Conservation (phyloP, 2,329 filamentous ascomycete species). For the Tolypocladium endophyticum region DNA sequence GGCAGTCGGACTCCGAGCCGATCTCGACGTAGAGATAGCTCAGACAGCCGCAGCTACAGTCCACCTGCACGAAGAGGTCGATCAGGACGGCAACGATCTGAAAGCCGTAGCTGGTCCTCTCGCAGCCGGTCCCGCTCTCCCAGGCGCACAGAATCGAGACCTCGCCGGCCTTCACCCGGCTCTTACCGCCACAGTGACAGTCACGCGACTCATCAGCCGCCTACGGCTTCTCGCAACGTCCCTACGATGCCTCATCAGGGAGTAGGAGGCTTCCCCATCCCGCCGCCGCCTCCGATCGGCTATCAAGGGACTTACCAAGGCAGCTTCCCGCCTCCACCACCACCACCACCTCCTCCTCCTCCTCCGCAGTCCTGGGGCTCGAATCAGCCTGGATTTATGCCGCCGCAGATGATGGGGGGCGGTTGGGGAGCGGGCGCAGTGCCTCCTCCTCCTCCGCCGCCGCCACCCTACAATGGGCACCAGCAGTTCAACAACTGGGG, state of each 20-base stretch:
- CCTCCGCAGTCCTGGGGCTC: slow-evolving; percentile 16
- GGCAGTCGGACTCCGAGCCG: slow-evolving; percentile 10
- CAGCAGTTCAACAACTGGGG: slow-evolving; percentile 10
- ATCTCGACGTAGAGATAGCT: slow-evolving; percentile 4
- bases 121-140: slow-evolving; percentile 10
- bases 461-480: slow-evolving; percentile 4
- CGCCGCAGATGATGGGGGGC: slow-evolving; percentile 13
- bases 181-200: slow-evolving; percentile 3
- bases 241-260: neutral
- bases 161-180: slow-evolving; percentile 15
- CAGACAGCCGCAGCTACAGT: slow-evolving; percentile 9
- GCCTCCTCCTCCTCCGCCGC: slow-evolving; percentile 8
- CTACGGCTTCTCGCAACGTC: neutral
- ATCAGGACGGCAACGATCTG: slow-evolving; percentile 10
- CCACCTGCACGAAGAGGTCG: slow-evolving; percentile 6
- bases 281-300: slow-evolving; percentile 16
- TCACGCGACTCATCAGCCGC: slow-evolving; percentile 16
- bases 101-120: slow-evolving; percentile 12
- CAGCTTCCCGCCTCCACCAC: slow-evolving; percentile 28
- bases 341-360: slow-evolving; percentile 20
- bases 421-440: slow-evolving; percentile 9
- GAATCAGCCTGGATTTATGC: slow-evolving; percentile 12
- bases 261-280: neutral
- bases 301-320: slow-evolving; percentile 30
- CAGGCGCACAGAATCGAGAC: neutral